phyloP scores from a whole-genome alignment of 2,329 filamentous ascomycete species.

The Penicillium decumbens region DNA sequence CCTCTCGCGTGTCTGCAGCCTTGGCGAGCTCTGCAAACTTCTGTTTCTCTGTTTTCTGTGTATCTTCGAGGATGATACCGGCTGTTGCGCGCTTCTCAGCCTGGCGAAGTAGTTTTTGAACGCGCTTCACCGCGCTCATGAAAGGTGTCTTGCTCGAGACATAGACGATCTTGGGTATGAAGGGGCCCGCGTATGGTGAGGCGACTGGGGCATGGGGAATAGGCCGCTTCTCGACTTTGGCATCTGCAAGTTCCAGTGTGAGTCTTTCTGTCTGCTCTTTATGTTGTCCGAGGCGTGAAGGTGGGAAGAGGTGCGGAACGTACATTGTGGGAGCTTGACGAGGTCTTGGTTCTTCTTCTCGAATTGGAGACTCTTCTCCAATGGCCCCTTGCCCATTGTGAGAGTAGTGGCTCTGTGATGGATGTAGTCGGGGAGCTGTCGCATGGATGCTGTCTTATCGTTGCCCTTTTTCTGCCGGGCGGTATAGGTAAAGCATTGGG shows the following conservation, averaged over 20 bases:
- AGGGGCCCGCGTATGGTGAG: constrained; percentile 49
- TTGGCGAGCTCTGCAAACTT: constrained; percentile 31
- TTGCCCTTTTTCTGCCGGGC: neutral
- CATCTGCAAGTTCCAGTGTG: constrained; percentile 33
- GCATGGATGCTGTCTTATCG: neutral
- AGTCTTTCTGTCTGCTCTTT: constrained; percentile 3
- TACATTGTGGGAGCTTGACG: constrained; percentile 37
- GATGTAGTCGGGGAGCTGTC: neutral
- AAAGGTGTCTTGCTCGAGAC: constrained; percentile 53
- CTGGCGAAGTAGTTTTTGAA: constrained; percentile 52
- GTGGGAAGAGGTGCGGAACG: neutral
- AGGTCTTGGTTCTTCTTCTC: constrained; percentile 39
- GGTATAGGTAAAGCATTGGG: neutral
- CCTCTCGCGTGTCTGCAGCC: constrained; percentile 42
- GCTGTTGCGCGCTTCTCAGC: constrained; percentile 51
- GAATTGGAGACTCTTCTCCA: constrained; percentile 32
- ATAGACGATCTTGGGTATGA: constrained; percentile 53
- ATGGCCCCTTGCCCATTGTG: constrained; percentile 21
- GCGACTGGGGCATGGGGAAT: constrained; percentile 54
- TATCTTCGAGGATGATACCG: constrained; percentile 36
- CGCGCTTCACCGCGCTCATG: constrained; percentile 57
- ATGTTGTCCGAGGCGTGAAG: neutral
- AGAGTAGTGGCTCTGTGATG: neutral
- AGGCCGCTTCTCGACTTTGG: constrained; percentile 52
- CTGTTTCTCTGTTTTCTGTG: constrained; percentile 29